These are phyloP conservation scores for Cercospora citrullina DNA, from an alignment of 2,329 filamentous ascomycete genomes.

Conservation along the genomic window DNA sequence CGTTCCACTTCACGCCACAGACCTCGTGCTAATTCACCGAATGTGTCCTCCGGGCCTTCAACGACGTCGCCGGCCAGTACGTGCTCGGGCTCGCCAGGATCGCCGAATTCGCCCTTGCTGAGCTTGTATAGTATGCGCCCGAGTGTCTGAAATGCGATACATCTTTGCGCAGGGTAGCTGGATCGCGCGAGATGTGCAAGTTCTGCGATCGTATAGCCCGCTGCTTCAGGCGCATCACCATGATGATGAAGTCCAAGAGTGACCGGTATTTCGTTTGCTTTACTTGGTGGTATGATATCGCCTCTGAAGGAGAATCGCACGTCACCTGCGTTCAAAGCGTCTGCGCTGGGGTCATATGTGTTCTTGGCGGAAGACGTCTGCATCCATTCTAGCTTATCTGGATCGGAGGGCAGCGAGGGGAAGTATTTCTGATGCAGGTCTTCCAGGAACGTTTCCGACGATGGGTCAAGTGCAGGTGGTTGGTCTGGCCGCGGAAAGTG, in stretches of 20 bases:
- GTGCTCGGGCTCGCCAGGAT: slow-evolving; percentile 45
- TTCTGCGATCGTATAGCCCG: slow-evolving; percentile 90
- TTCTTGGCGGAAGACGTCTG: slow-evolving; percentile 60
- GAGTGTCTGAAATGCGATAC: slow-evolving; percentile 87
- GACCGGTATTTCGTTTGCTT: slow-evolving; percentile 71
- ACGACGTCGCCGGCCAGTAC: slow-evolving; percentile 15
- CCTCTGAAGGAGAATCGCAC: slow-evolving; percentile 90
- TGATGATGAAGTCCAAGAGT: slow-evolving; percentile 89
- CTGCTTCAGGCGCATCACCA: slow-evolving; percentile 85
- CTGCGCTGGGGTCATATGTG: slow-evolving; percentile 79
- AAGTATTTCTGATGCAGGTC: slow-evolving; percentile 93
- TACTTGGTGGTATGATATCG: slow-evolving; percentile 72
- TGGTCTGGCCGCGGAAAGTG: slow-evolving; percentile 62
- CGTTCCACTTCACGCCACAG: slow-evolving; percentile 81
- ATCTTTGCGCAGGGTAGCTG: slow-evolving; percentile 80
- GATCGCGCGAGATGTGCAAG: slow-evolving; percentile 78
- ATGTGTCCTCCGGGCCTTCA: slow-evolving; percentile 50
- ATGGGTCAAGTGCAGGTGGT: slow-evolving; percentile 76
- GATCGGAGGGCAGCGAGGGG: slow-evolving; percentile 80
- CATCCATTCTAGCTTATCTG: slow-evolving; percentile 88
- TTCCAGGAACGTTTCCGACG: slow-evolving; percentile 77
- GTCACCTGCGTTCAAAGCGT: slow-evolving; percentile 69
- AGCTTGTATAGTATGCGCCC: slow-evolving; percentile 82
- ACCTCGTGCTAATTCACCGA: slow-evolving; percentile 62
- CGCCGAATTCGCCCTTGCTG: slow-evolving; percentile 69